A percentile compares a stretch with the other conserved stretches of the same genome.
Evolutionary conservation across 768 basidiomycete species (phyloP).

Genomic region (Artomyces pyxidatus): DNA sequence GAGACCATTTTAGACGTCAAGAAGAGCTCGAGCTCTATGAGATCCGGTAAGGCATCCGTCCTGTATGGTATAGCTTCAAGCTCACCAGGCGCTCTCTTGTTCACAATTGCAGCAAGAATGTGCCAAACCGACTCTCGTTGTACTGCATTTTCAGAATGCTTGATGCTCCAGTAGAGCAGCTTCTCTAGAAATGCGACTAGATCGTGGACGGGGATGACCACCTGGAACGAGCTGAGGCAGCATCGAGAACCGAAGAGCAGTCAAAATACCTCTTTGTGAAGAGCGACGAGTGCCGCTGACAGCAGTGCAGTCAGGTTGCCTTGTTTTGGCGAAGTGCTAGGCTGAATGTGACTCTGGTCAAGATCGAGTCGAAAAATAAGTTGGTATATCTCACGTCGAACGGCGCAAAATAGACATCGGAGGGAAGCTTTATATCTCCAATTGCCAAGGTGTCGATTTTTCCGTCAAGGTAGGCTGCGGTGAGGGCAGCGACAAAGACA

Average conservation of each 20-base stretch:
- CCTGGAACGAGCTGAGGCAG: conserved; percentile 29
- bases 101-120: conserved; percentile 60
- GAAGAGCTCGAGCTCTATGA: conserved; percentile 41
- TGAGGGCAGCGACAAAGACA: conserved; percentile 40
- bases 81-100: conserved; percentile 69
- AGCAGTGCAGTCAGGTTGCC: conserved; percentile 63
- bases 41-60: background rate
- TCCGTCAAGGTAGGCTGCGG: conserved; percentile 50
- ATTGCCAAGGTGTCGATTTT: conserved; percentile 42
- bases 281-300: conserved; percentile 52
- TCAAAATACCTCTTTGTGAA: conserved; percentile 52
- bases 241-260: background rate
- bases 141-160: conserved; percentile 33
- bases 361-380: too few relatives aligned
- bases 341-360: conserved; percentile 26
- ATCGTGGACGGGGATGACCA: conserved; percentile 40
- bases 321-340: conserved; percentile 35
- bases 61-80: background rate
- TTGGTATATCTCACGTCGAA: conserved; percentile 37
- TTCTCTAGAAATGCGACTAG: conserved; percentile 42
- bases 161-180: conserved; percentile 55
- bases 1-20: conserved; percentile 30
- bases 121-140: conserved; percentile 53
- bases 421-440: conserved; percentile 45
- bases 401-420: conserved; percentile 34